These are phyloP conservation scores for Phoenix dactylifera DNA, from an alignment of 176 grass and related monocot genomes.

Conservation along the genomic window DNA sequence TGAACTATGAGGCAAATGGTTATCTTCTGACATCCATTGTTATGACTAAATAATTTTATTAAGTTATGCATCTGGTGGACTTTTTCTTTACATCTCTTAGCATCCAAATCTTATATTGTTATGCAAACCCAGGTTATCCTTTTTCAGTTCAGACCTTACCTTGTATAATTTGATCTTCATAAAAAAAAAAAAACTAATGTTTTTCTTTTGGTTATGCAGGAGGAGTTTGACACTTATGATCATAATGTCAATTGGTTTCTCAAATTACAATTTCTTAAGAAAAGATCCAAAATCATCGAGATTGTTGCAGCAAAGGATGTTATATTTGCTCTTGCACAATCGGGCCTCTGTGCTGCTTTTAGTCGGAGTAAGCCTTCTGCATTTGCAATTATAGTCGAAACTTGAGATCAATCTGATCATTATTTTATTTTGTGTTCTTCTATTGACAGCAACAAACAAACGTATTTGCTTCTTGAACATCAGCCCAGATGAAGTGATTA, in stretches of 20 bases:
- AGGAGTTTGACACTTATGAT: conserved; percentile 95
- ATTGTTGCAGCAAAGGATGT: conserved; percentile 96
- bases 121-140: too few relatives aligned
- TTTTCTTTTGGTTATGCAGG: conserved; percentile 35
- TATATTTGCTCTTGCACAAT: conserved; percentile 95
- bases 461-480: conserved; percentile 89
- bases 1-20: too few relatives aligned
- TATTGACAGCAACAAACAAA: conserved; percentile 72
- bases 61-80: too few relatives aligned
- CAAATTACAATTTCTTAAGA: conserved; percentile 88
- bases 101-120: too few relatives aligned
- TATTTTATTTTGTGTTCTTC: neutral
- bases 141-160: too few relatives aligned
- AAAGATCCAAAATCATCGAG: conserved; percentile 92
- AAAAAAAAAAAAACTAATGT: neutral
- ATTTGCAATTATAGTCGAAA: neutral
- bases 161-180: neutral
- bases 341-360: conserved; percentile 92
- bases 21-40: too few relatives aligned
- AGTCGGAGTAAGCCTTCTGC: conserved; percentile 45
- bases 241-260: conserved; percentile 77
- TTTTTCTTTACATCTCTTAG: too few relatives aligned
- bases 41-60: too few relatives aligned
- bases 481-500: conserved; percentile 95
- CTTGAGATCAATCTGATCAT: neutral